Conservation (phyloP, 2,329 filamentous ascomycete species). For the Penicillium carneum region DNA sequence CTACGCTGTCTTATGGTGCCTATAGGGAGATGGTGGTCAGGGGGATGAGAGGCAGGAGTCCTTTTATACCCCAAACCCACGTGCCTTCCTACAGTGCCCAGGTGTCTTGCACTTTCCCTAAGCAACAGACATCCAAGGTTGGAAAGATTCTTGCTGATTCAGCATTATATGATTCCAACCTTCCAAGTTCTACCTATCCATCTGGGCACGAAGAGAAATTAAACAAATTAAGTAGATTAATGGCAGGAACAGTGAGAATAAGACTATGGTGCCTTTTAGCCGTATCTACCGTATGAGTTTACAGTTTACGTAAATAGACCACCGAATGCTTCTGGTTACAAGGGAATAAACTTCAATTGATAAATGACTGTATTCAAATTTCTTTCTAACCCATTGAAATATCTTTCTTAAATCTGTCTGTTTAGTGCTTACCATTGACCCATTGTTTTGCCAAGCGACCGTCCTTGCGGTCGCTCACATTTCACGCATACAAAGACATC, state of each 20-base stretch:
- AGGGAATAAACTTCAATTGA: background rate
- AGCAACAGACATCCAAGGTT: background rate
- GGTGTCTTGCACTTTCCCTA: background rate
- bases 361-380: background rate
- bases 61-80: background rate
- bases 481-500: conserved; percentile 24
- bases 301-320: background rate
- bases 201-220: background rate
- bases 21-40: background rate
- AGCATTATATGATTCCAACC: too few relatives aligned
- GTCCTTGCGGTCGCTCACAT: background rate
- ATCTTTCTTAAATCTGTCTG: background rate
- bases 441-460: conserved; percentile 4
- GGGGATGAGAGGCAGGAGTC: too few relatives aligned
- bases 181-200: background rate
- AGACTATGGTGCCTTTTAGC: too few relatives aligned
- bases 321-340: background rate
- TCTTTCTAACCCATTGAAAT: conserved; percentile 11
- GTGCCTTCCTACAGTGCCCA: background rate
- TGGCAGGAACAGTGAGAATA: background rate
- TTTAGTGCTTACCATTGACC: conserved; percentile 5
- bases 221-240: background rate
- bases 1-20: too few relatives aligned
- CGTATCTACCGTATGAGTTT: background rate
- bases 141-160: too few relatives aligned